These are phyloP conservation scores for Candida chauliodis DNA, from an alignment of 805 yeast genomes.

Conservation along the genomic window DNA sequence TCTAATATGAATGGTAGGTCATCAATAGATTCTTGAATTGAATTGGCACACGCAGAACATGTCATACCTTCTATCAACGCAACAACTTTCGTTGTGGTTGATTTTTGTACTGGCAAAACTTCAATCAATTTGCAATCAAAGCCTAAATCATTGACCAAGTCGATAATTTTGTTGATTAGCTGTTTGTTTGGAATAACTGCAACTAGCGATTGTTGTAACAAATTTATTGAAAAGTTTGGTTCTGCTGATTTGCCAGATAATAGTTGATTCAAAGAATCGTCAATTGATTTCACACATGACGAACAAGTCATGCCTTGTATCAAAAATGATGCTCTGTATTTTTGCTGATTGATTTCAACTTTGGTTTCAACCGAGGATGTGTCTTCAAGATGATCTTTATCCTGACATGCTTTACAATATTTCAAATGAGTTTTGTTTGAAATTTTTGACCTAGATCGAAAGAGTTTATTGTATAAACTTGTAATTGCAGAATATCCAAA, in stretches of 20 bases:
- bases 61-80: conserved; percentile 74
- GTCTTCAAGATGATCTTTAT: conserved; percentile 14
- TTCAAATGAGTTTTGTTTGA: conserved; percentile 29
- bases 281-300: conserved; percentile 30
- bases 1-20: conserved; percentile 52
- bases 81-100: conserved; percentile 46
- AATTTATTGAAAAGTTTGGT: conserved; percentile 46
- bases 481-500: conserved; percentile 4
- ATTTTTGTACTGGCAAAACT: conserved; percentile 53
- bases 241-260: conserved; percentile 16
- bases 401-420: conserved; percentile 41
- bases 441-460: not conserved
- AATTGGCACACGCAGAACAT: conserved; percentile 65
- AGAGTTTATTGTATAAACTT: too few species aligned
- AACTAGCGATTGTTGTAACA: conserved; percentile 50
- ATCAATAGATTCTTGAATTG: conserved; percentile 47
- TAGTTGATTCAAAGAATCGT: conserved; percentile 25
- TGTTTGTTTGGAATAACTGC: conserved; percentile 53
- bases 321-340: conserved; percentile 48
- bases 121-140: conserved; percentile 52
- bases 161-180: conserved; percentile 29
- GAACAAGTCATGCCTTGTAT: conserved; percentile 47
- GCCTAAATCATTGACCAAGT: conserved; percentile 28
- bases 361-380: conserved; percentile 20
- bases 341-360: conserved; percentile 22